Conservation (phyloP, 139 green algal species). For the Tetradesmus obliquus region DNA sequence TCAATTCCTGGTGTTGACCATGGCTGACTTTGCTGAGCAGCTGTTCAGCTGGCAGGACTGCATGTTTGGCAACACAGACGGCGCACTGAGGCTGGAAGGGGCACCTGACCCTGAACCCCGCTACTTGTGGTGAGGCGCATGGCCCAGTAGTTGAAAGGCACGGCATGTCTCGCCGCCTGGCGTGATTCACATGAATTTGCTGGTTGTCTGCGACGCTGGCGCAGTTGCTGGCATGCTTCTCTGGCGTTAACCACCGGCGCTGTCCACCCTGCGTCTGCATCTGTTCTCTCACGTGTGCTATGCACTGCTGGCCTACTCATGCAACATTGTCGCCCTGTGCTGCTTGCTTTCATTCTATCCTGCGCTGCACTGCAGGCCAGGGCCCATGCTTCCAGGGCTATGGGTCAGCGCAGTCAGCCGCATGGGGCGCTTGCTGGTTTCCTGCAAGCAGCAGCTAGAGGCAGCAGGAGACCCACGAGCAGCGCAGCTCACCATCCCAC, state of each 20-base stretch:
- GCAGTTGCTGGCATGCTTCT: too few relatives aligned
- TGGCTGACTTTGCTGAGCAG: constrained; percentile 60
- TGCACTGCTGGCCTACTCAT: background rate
- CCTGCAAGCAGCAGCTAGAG: constrained; percentile 34
- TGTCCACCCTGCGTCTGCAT: background rate
- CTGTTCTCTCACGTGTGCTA: background rate
- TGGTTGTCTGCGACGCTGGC: too few relatives aligned
- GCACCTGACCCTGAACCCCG: background rate
- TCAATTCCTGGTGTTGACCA: constrained; percentile 51
- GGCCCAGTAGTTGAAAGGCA: too few relatives aligned
- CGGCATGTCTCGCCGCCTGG: too few relatives aligned
- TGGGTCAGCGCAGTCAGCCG: constrained; percentile 39
- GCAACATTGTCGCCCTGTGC: background rate
- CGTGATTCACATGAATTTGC: too few relatives aligned
- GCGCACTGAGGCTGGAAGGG: constrained; percentile 41
- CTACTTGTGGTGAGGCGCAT: background rate
- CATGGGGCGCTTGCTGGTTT: constrained; percentile 22
- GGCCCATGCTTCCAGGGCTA: background rate
- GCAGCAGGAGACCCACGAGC: constrained; percentile 12
- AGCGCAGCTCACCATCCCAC: background rate
- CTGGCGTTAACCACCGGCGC: too few relatives aligned
- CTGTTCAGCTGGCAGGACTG: constrained; percentile 52
- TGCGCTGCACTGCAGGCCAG: background rate
- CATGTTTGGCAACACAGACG: constrained; percentile 57
- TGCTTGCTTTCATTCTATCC: background rate